Base-by-base conservation (phyloP, 352 stramenopile genomes). In the Phytophthora vignae region DNA sequence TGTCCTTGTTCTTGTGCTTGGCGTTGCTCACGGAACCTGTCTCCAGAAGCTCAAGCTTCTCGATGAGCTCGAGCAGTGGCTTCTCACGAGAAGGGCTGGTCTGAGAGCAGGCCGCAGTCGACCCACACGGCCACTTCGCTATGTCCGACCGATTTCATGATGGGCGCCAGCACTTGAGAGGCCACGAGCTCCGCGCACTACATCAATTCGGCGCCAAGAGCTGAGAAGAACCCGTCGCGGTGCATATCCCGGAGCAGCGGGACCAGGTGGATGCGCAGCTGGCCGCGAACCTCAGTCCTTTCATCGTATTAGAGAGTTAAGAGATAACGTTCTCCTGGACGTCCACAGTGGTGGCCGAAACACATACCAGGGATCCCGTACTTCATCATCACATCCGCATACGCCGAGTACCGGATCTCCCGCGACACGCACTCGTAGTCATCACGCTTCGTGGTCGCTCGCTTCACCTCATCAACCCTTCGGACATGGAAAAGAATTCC, bases 261-360 rank as follows among this genome's bases (percentile, higher is more conserved):
- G 57, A 99, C 76, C 8, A 99, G 78, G 67, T 97, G 88, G 68
- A 97, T 98, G 42, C 97, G 89, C 38, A 99, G 76, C 76, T 99
- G 99, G 49, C 97, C 97, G 67, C 98, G 85, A 98, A 82, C 63
- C 90, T 95, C 70, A 90, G 83, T 3, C 96, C 96, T 61, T 98
- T 99, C 85, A 99, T 97, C 61, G 98, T 96, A 79, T 99, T 99
- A n/a, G n/a, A n/a, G n/a, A n/a, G n/a, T n/a, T n/a, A n/a, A 21
- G 94, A 99, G 53, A 99, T 94, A 17, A 99, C 94, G 78, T 99
- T 99, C 81, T 99, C 98, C 73, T 98, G 84, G n/a, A 99, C 91
- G 76, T 99, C 97, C 94, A 22, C 90, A 81, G 80, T 99, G 98
- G 85, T 99, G 98, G 12, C 97, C 98, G 25, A 99, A 95, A 71